Evolutionary conservation across 177 flowering plant species (phyloP).

Genomic region (Telopea speciosissima): DNA sequence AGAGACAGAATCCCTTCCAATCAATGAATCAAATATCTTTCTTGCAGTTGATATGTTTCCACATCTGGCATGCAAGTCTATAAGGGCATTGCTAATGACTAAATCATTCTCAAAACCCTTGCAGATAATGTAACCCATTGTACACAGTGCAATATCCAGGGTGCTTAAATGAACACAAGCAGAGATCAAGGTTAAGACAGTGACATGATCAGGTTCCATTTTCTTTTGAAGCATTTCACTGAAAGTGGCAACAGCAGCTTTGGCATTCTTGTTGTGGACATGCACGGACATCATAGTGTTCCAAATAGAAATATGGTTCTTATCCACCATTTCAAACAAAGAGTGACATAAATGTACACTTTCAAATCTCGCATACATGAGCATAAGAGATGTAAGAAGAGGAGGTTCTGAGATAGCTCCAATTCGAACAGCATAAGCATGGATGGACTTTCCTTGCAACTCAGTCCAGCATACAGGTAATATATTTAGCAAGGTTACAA

Average conservation of each 20-base stretch:
- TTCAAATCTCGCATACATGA: slow-evolving; percentile 50
- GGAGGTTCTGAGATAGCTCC: slow-evolving; percentile 26
- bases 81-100: slow-evolving; percentile 38
- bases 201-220: slow-evolving; percentile 36
- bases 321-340: slow-evolving; percentile 37
- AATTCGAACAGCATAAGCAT: slow-evolving; percentile 40
- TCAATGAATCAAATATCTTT: slow-evolving; percentile 33
- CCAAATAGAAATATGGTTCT: slow-evolving; percentile 41
- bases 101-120: slow-evolving; percentile 38
- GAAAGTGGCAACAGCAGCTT: slow-evolving; percentile 29
- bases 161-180: slow-evolving; percentile 37
- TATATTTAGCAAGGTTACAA: slow-evolving; percentile 42
- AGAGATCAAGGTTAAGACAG: slow-evolving; percentile 38
- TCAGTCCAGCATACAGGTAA: slow-evolving; percentile 34
- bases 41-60: slow-evolving; percentile 38
- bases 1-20: slow-evolving; percentile 37
- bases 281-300: slow-evolving; percentile 45
- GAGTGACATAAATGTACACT: slow-evolving; percentile 20
- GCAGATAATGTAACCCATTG: slow-evolving; percentile 30
- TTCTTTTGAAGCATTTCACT: slow-evolving; percentile 28
- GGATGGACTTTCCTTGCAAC: slow-evolving; percentile 43
- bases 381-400: slow-evolving; percentile 46
- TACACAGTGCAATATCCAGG: slow-evolving; percentile 20
- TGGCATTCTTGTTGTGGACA: slow-evolving; percentile 21
- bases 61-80: slow-evolving; percentile 50